These are phyloP conservation scores for Ceratocystis albifundus DNA, from an alignment of 2,329 filamentous ascomycete species.

Conservation along the genomic window DNA sequence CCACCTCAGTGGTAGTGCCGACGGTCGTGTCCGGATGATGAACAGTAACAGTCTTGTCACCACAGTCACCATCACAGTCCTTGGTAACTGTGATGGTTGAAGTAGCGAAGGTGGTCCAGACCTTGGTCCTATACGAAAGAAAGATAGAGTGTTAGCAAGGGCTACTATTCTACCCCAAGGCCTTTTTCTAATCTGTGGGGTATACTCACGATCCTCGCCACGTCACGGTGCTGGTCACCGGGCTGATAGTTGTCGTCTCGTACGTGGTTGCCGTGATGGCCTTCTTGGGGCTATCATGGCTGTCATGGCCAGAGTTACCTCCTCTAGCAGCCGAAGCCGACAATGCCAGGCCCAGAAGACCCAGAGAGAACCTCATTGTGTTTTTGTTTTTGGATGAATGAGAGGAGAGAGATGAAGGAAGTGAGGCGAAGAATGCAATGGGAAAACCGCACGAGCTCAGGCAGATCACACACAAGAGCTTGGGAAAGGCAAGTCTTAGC, in stretches of 20 bases:
- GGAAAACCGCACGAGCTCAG: constrained; percentile 1
- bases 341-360: constrained; percentile 9
- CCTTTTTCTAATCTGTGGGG: too few relatives aligned
- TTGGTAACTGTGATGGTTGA: constrained; percentile 19
- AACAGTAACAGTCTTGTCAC: constrained; percentile 16
- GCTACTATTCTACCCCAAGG: not conserved
- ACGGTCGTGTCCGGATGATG: constrained; percentile 11
- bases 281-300: not conserved
- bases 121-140: constrained; percentile 9
- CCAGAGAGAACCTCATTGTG: constrained; percentile 11
- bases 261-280: constrained; percentile 9
- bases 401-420: not conserved
- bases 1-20: constrained; percentile 19
- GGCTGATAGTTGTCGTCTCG: constrained; percentile 20
- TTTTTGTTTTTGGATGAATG: not conserved
- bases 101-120: constrained; percentile 12
- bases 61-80: constrained; percentile 11
- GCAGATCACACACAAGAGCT: not conserved
- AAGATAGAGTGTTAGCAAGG: constrained; percentile 1
- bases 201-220: constrained; percentile 25
- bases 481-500: constrained; percentile 6
- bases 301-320: not conserved
- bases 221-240: constrained; percentile 26
- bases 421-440: not conserved
- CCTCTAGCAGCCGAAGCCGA: constrained; percentile 11